Evolutionary conservation across 2,329 filamentous ascomycete genomes (phyloP).

Genomic region (Dryadomyces quercus-mongolicae): DNA sequence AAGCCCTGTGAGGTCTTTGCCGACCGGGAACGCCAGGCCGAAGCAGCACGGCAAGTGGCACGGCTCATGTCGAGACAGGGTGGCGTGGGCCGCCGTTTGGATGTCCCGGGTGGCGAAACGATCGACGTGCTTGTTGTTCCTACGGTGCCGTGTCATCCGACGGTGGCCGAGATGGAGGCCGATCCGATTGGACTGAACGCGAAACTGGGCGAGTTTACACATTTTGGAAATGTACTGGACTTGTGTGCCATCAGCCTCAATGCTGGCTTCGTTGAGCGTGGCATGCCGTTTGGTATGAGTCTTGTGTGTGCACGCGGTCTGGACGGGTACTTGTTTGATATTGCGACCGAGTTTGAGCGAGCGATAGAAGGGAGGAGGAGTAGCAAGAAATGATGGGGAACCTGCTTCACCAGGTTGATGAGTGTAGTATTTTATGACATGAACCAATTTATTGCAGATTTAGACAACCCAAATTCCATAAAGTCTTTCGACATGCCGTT

Average conservation of each 20-base stretch:
- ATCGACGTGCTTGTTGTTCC: conserved; percentile 37
- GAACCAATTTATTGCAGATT: too few relatives aligned
- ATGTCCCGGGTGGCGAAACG: neutral
- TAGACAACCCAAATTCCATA: too few relatives aligned
- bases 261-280: conserved; percentile 23
- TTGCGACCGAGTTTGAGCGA: conserved; percentile 16
- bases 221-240: conserved; percentile 45
- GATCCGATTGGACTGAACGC: conserved; percentile 38
- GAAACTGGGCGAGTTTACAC: conserved; percentile 37
- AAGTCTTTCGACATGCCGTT: too few relatives aligned
- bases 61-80: conserved; percentile 8
- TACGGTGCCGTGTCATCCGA: conserved; percentile 24
- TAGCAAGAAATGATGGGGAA: neutral
- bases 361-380: neutral
- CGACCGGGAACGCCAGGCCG: conserved; percentile 31
- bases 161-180: conserved; percentile 32
- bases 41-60: conserved; percentile 24
- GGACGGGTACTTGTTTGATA: conserved; percentile 26
- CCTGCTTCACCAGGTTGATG: too few relatives aligned
- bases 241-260: conserved; percentile 35
- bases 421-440: too few relatives aligned
- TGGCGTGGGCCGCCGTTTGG: neutral
- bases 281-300: conserved; percentile 31
- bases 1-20: conserved; percentile 34
- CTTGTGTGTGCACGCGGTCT: conserved; percentile 26